Conservation (phyloP, 129 eudicot genomes). For the Smallanthus sonchifolius region DNA sequence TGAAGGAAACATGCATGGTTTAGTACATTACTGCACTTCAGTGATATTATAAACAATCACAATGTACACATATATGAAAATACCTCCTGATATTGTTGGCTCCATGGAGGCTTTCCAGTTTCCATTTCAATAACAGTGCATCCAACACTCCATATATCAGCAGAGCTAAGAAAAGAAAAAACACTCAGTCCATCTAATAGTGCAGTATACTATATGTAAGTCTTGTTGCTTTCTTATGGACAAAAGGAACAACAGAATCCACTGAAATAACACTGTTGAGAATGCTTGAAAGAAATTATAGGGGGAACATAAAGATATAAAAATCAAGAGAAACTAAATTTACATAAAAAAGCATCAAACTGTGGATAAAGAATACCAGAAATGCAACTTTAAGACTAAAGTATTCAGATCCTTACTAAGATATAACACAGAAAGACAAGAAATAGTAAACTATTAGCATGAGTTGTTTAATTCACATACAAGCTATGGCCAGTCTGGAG, state of each 20-base stretch:
- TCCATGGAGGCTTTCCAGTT: slow-evolving; percentile 99
- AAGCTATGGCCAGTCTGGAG: slow-evolving; percentile 97
- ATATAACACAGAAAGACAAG: background rate
- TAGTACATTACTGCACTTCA: background rate
- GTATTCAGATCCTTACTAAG: background rate
- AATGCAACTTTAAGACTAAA: slow-evolving; percentile 1
- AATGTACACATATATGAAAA: background rate
- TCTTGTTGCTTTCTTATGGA: background rate
- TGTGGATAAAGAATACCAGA: background rate
- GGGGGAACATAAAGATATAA: background rate
- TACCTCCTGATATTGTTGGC: slow-evolving; percentile 98
- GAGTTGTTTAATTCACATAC: slow-evolving; percentile 47
- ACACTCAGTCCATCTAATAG: background rate
- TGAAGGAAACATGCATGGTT: slow-evolving; percentile 28
- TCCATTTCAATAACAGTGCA: slow-evolving; percentile 99
- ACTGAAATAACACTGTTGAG: background rate
- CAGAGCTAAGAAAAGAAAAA: slow-evolving; percentile 52
- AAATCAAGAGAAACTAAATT: background rate
- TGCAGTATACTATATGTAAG: background rate
- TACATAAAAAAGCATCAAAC: background rate
- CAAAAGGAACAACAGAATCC: background rate
- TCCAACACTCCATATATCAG: slow-evolving; percentile 99
- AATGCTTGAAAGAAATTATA: background rate
- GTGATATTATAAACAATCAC: background rate
- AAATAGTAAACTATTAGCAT: background rate